phyloP scores from a whole-genome alignment of 2,329 filamentous ascomycete species.

The Rhynchosporium agropyri region DNA sequence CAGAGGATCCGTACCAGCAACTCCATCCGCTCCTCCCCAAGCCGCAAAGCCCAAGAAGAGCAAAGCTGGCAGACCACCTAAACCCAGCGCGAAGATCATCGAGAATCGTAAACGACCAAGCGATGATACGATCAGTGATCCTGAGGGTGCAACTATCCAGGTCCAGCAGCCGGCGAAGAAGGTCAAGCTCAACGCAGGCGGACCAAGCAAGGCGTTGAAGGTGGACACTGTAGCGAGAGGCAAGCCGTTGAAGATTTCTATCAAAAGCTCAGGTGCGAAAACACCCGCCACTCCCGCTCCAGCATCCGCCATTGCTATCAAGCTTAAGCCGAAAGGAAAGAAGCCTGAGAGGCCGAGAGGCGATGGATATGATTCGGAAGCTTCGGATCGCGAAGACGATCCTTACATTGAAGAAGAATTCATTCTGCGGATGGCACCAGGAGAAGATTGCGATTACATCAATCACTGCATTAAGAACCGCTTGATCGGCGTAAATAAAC shows the following conservation, averaged over 20 bases:
- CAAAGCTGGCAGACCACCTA: slow-evolving; percentile 62
- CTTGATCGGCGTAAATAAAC: slow-evolving; percentile 68
- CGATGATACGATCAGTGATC: slow-evolving; percentile 55
- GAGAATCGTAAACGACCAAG: slow-evolving; percentile 62
- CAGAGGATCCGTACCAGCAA: slow-evolving; percentile 21
- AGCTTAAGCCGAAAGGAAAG: slow-evolving; percentile 68
- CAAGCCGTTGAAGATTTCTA: slow-evolving; percentile 2
- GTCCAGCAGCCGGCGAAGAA: slow-evolving; percentile 44
- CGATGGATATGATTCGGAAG: slow-evolving; percentile 95
- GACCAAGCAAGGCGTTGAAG: background rate
- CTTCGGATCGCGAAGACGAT: slow-evolving; percentile 85
- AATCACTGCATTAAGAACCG: slow-evolving; percentile 74
- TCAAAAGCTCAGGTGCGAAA: slow-evolving; percentile 28
- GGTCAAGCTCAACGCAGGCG: slow-evolving; percentile 49
- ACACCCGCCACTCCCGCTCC: slow-evolving; percentile 42
- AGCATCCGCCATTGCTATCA: slow-evolving; percentile 43
- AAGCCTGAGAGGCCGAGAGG: slow-evolving; percentile 71
- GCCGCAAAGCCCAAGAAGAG: slow-evolving; percentile 48
- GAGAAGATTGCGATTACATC: slow-evolving; percentile 83
- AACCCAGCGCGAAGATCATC: slow-evolving; percentile 59
- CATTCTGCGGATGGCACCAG: slow-evolving; percentile 83
- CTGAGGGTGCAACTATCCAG: slow-evolving; percentile 43
- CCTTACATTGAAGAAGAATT: slow-evolving; percentile 90
- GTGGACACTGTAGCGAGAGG: slow-evolving; percentile 26
- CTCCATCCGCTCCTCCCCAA: slow-evolving; percentile 14